These are phyloP conservation scores for Cinnamomum micranthum DNA, from an alignment of 164 flowering plant species.

Conservation along the genomic window DNA sequence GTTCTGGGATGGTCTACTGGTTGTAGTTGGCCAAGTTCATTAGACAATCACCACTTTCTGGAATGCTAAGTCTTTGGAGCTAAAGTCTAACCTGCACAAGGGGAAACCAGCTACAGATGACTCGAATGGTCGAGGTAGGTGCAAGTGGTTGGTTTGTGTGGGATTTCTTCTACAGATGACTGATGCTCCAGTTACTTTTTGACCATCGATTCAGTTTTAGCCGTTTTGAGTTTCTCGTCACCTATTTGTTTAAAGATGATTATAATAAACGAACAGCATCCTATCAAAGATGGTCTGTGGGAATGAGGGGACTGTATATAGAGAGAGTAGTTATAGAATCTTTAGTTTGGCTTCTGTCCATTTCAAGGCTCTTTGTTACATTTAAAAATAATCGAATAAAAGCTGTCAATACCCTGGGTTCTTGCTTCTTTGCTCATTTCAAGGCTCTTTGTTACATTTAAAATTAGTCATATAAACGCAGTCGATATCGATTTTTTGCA, in stretches of 20 bases:
- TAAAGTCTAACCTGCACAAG: neutral
- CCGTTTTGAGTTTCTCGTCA: neutral
- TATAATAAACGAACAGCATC: conserved; percentile 22
- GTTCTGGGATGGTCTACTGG: conserved; percentile 92
- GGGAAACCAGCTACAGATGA: neutral
- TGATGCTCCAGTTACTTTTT: neutral
- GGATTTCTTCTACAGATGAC: neutral
- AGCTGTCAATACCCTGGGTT: neutral
- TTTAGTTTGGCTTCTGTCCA: neutral
- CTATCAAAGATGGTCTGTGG: conserved; percentile 25
- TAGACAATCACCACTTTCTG: conserved; percentile 27
- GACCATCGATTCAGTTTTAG: neutral
- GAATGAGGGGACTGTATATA: conserved; percentile 40
- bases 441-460: neutral
- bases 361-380: neutral
- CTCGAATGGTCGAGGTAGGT: neutral
- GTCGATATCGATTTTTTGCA: neutral
- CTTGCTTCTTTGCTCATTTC: neutral
- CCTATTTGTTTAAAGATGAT: conserved; percentile 14
- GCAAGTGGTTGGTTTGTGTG: neutral
- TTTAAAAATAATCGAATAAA: neutral
- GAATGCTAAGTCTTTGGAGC: conserved; percentile 44
- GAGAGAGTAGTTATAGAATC: conserved; percentile 8
- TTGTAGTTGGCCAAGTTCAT: conserved; percentile 80
- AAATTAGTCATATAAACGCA: neutral